These are phyloP conservation scores for Letharia columbiana DNA, from an alignment of 495 filamentous ascomycete species.

Conservation along the genomic window DNA sequence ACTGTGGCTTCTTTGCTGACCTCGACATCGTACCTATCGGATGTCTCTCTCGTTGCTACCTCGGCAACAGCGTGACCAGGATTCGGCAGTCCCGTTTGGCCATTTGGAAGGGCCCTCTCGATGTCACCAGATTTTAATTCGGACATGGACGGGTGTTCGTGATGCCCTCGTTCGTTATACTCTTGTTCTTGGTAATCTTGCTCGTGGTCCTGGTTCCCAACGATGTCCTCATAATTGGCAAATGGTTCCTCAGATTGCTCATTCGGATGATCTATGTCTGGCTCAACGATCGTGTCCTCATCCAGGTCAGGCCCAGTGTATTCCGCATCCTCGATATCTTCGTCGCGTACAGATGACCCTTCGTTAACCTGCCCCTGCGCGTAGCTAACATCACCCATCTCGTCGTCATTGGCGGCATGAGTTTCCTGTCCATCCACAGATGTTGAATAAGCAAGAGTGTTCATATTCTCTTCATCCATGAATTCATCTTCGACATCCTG, in stretches of 20 bases:
- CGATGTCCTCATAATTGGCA: not conserved
- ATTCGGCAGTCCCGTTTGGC: not conserved
- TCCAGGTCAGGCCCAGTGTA: constrained; percentile 4
- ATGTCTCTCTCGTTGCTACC: not conserved
- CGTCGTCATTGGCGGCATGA: constrained; percentile 36
- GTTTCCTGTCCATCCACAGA: constrained; percentile 25
- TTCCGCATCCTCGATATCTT: constrained; percentile 13
- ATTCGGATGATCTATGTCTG: not conserved
- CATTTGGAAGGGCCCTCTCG: not conserved
- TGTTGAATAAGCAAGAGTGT: constrained; percentile 28
- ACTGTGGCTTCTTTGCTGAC: not conserved
- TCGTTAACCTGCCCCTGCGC: constrained; percentile 19
- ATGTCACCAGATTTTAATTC: not conserved
- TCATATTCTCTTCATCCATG: constrained; percentile 46
- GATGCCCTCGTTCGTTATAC: not conserved
- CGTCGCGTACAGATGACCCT: constrained; percentile 13
- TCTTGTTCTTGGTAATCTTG: constrained; percentile 1
- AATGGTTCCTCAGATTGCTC: not conserved
- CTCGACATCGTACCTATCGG: not conserved
- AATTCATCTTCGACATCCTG: constrained; percentile 52
- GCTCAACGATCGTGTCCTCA: constrained; percentile 20
- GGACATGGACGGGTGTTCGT: not conserved
- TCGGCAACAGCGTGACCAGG: not conserved
- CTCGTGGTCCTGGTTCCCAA: not conserved
- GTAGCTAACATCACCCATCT: constrained; percentile 43